Evolutionary conservation across 495 filamentous ascomycete species (phyloP).

Genomic region (Monascus purpureus): DNA sequence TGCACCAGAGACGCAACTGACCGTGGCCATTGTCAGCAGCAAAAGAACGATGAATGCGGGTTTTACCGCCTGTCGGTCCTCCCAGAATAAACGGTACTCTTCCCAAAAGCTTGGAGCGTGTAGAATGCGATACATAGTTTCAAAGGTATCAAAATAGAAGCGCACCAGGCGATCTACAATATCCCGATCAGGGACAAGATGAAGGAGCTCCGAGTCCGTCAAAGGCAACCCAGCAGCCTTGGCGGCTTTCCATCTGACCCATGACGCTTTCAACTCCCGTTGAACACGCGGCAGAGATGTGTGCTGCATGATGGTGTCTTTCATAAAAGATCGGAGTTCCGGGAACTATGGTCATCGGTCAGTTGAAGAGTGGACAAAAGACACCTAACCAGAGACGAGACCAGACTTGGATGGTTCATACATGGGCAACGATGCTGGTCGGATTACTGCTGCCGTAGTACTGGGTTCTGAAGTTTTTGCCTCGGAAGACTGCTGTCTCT

Average conservation of each 20-base stretch:
- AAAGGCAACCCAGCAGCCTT: conserved; percentile 7
- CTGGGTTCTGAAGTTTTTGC: conserved; percentile 26
- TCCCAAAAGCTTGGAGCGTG: conserved; percentile 34
- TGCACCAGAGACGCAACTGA: conserved; percentile 16
- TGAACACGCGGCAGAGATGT: conserved; percentile 14
- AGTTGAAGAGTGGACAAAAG: no score
- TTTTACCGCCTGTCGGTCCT: conserved; percentile 13
- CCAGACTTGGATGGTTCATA: no score
- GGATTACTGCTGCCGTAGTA: conserved; percentile 30
- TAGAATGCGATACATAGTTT: conserved; percentile 34
- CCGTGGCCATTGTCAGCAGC: conserved; percentile 20
- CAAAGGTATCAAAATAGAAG: conserved; percentile 34
- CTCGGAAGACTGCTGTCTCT: conserved; percentile 22
- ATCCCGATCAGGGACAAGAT: conserved; percentile 21
- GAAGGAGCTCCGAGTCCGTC: conserved; percentile 8
- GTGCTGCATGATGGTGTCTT: conserved; percentile 20
- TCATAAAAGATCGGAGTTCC: conserved; percentile 24
- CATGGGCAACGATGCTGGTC: conserved; percentile 20
- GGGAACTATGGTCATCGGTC: no score
- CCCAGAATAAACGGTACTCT: conserved; percentile 32
- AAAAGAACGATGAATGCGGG: conserved; percentile 16
- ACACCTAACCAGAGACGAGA: no score
- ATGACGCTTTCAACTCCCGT: conserved; percentile 17
- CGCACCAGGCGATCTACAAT: conserved; percentile 26
- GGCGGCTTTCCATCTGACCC: conserved; percentile 13